Evolutionary conservation across 2,329 filamentous ascomycete genomes (phyloP), one percentile per base, ranked within the genome.

Genomic region (Hypoxylon sp.): DNA sequence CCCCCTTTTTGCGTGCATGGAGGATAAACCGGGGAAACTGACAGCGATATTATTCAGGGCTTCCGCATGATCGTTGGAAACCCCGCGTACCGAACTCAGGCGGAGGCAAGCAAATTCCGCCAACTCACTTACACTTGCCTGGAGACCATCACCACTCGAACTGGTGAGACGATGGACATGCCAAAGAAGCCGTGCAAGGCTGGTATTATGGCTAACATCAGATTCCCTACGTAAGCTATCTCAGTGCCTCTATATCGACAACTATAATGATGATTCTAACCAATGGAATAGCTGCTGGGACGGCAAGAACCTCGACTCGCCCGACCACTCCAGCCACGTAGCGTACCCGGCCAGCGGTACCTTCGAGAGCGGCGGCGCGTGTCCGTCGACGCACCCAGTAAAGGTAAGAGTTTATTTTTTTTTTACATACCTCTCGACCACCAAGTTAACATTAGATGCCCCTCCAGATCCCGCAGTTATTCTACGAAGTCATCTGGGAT

Each of bases 291-390:
- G 69, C n/a, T 87, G 85, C 78, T 87, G 85, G 85, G 80, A 87
- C 63, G 85, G 85, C 39, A 78, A 78, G 44, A 79, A 85, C 67
- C 70, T 83, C 51, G 84, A 86, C 71, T 76, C 80, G 3, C 50
- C 78, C 0, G 80, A 86, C 74, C 83, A 86, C 76, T 80, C 80
- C 55, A 83, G 77, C 42, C 86, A 88, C 72, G 80, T 87, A 71
- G 78, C 81, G 4, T 87, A 86, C 67, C 85, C 85, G 3, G 70
- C 52, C 5, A 69, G 66, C 53, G 72, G 72, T 3, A 74, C 72
- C 19, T 73, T 73, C 37, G 69, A 71, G 68, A 72, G 63, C 56
- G 66, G 68, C 26, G 73, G 73, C n/a, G 52, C 70, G 2, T 76
- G 74, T 55, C 73, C 75, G 4, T 60, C 69, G 22, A 70, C 73